Conservation (phyloP, 2,329 filamentous ascomycete species). For the Colletotrichum karsti region DNA sequence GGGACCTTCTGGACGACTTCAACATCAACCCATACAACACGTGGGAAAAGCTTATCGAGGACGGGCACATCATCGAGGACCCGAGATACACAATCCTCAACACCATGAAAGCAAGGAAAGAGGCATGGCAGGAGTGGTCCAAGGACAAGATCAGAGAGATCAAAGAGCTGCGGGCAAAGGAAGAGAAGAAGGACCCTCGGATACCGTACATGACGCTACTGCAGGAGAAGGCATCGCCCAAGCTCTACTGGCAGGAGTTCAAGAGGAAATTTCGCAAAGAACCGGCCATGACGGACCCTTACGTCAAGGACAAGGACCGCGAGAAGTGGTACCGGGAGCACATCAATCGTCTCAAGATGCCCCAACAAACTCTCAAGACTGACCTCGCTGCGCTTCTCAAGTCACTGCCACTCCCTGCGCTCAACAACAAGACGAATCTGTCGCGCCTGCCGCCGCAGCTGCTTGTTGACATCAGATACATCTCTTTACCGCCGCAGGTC, state of each 20-base stretch:
- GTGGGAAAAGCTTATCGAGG: constrained; percentile 90
- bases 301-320: constrained; percentile 77
- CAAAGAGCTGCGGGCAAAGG: constrained; percentile 75
- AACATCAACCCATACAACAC: constrained; percentile 86
- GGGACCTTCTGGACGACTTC: constrained; percentile 85
- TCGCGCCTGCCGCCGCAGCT: constrained; percentile 69
- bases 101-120: constrained; percentile 83
- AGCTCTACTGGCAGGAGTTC: constrained; percentile 98
- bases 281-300: constrained; percentile 78
- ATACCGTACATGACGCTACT: constrained; percentile 86
- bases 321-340: constrained; percentile 85
- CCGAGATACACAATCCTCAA: constrained; percentile 83
- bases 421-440: constrained; percentile 68
- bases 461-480: constrained; percentile 73
- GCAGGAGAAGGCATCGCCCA: constrained; percentile 83
- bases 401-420: constrained; percentile 61
- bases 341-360: constrained; percentile 71
- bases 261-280: constrained; percentile 90
- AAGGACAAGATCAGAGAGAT: constrained; percentile 77
- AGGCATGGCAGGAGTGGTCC: constrained; percentile 87
- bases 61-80: constrained; percentile 84
- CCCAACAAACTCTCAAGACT: constrained; percentile 71
- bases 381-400: constrained; percentile 75
- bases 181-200: constrained; percentile 83
- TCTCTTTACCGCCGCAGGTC: constrained; percentile 67